Conservation (phyloP, 2,329 filamentous ascomycete genomes). For the Cylindrodendrum hubeiense region DNA sequence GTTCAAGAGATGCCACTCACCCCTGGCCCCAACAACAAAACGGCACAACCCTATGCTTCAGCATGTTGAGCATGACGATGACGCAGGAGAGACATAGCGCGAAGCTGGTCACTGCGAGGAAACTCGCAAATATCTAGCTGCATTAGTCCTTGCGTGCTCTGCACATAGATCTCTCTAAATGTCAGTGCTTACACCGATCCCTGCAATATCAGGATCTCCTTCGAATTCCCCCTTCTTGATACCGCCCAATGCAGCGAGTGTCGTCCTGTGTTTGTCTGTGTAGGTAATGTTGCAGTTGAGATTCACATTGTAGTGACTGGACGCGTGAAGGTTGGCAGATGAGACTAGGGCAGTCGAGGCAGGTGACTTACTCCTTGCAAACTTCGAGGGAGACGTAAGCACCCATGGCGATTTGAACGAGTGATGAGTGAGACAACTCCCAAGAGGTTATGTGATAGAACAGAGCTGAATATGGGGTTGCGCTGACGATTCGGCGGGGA, state of each 20-base stretch:
- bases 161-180: too few species aligned
- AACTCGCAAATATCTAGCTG: slow-evolving; percentile 13
- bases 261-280: neutral
- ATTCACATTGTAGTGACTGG: slow-evolving; percentile 11
- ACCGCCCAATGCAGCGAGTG: neutral
- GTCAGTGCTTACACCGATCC: slow-evolving; percentile 4
- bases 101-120: slow-evolving; percentile 18
- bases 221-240: slow-evolving; percentile 7
- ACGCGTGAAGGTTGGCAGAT: neutral
- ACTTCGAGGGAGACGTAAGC: slow-evolving; percentile 13
- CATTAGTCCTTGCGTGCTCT: neutral
- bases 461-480: too few species aligned
- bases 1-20: too few species aligned
- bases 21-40: too few species aligned
- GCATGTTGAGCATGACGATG: slow-evolving; percentile 13
- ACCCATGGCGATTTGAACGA: too few species aligned
- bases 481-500: too few species aligned
- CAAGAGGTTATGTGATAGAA: too few species aligned
- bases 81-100: slow-evolving; percentile 12
- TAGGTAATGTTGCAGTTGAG: slow-evolving; percentile 16
- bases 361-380: neutral
- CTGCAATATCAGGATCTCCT: slow-evolving; percentile 11
- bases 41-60: slow-evolving; percentile 17
- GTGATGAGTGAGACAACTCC: too few species aligned
- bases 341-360: too few species aligned